Base-by-base conservation (phyloP, 2,329 filamentous ascomycete species). In the Cladobotryum mycophilum region DNA sequence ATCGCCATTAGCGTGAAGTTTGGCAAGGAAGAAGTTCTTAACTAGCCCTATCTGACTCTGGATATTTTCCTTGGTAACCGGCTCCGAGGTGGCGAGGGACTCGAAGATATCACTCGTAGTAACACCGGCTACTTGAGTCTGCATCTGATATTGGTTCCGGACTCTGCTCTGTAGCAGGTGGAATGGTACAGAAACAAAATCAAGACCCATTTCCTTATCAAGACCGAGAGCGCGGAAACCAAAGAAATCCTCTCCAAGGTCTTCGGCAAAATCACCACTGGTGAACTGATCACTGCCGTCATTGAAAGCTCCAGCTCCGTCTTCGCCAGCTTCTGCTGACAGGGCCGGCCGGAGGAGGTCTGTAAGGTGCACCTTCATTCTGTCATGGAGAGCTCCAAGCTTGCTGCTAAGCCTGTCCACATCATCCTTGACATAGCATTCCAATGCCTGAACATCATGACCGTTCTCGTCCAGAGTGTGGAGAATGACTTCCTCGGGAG, bases 231-330 rank as follows among this genome's bases (percentile, higher is more conserved):
- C 91, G 65, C 90, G 91, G 80, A 99, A 97, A 25, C 93, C 93
- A 63, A 99, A 99, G 79, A 96, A 99, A 71, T 99, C 93, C 73
- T 99, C 93, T 54, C 91, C 92, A 12, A 99, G 86, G 60, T 99
- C 93, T 66, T 96, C 93, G 1, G 93, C 93, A 66, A 99, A 99
- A 68, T 99, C 93, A 55, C 93, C 93, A 42, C 88, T 89, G 44
- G 96, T 85, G 60, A 97, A 99, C 65, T 97, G 93, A 57, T 99
- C 93, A 67, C 90, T 96, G 57, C 91, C 92, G 61, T 99, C 93
- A 55, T 95, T 89, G 76, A 99, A 99, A 6, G 90, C 88, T 51
- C 86, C 88, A 4, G 86, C 90, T 35, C 91, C 93, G 64, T 97
- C 93, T 33, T 82, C 80, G 35, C 87, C 86, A 41, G 80, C 83